phyloP scores from a whole-genome alignment of 306 rosid genomes.

The Malus sylvestris region DNA sequence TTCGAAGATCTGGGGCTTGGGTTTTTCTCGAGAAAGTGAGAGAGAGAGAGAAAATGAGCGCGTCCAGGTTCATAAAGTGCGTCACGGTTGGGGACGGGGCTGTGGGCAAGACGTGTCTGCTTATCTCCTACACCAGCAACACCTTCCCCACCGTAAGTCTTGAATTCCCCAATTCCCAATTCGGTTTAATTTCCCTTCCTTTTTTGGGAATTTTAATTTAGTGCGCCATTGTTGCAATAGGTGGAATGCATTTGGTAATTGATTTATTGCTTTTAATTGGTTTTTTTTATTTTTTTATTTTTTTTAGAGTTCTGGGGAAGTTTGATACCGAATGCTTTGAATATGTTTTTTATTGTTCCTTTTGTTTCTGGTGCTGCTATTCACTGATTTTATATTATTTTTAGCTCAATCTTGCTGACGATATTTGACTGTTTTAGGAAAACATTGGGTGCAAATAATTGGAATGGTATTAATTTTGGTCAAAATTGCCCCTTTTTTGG shows the following conservation, averaged over 20 bases:
- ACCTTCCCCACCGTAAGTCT: conserved; percentile 89
- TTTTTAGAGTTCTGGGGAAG: not conserved
- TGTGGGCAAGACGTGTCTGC: conserved; percentile 97
- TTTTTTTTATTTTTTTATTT: too few species aligned
- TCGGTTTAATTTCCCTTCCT: not conserved
- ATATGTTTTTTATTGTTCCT: not conserved
- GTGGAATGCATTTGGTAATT: not conserved
- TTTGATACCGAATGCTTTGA: not conserved
- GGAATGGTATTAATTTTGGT: not conserved
- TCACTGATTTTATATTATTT: not conserved
- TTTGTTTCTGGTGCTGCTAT: not conserved
- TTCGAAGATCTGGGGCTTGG: conserved; percentile 75
- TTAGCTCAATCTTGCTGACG: not conserved
- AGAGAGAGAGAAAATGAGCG: conserved; percentile 57
- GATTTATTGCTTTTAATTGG: not conserved
- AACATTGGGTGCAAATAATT: not conserved
- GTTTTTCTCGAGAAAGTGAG: conserved; percentile 8
- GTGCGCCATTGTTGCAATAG: not conserved
- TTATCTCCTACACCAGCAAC: conserved; percentile 96
- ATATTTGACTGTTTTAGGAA: not conserved
- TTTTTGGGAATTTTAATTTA: not conserved
- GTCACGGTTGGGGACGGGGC: conserved; percentile 99
- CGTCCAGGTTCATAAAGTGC: conserved; percentile 97
- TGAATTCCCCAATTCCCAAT: not conserved
- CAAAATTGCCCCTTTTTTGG: not conserved